Conservation (phyloP, 768 basidiomycete genomes). For the Coprinopsis cinerea region DNA sequence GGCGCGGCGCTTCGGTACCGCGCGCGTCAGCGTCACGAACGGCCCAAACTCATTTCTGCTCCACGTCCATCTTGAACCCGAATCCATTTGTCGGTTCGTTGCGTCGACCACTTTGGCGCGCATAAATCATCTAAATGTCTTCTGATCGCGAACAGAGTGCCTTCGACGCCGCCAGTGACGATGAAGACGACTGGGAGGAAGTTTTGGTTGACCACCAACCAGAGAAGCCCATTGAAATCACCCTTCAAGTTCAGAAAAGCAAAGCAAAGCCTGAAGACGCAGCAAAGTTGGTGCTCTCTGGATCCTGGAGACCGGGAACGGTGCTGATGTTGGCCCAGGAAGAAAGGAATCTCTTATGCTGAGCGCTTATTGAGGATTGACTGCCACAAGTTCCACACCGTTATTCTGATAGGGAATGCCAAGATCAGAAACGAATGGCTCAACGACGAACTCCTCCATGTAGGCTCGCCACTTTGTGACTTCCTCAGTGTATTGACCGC, state of each 20-base stretch:
- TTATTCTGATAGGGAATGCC: constrained; percentile 73
- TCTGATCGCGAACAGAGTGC: constrained; percentile 2
- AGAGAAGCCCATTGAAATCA: constrained; percentile 57
- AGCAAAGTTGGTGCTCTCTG: constrained; percentile 39
- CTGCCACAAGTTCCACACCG: constrained; percentile 86
- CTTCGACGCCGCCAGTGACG: constrained; percentile 42
- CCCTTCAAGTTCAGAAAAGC: constrained; percentile 35
- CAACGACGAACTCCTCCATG: constrained; percentile 79
- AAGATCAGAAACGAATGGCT: constrained; percentile 75
- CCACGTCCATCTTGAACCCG: not conserved
- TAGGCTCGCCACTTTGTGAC: constrained; percentile 32
- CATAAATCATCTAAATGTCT: not conserved
- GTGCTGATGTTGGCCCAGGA: constrained; percentile 24
- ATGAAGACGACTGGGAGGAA: constrained; percentile 81
- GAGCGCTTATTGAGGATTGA: constrained; percentile 73
- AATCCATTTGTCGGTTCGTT: not conserved
- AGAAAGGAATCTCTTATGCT: constrained; percentile 49
- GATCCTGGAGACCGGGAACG: constrained; percentile 7
- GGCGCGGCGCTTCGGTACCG: not conserved
- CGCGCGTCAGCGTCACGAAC: not conserved
- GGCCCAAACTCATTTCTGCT: not conserved
- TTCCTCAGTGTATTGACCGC: not conserved
- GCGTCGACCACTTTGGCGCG: not conserved
- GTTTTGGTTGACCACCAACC: constrained; percentile 27
- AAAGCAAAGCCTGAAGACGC: constrained; percentile 23